Evolutionary conservation across 208 protist genomes (phyloP).

Genomic region (Crithidia acanthocephali): DNA sequence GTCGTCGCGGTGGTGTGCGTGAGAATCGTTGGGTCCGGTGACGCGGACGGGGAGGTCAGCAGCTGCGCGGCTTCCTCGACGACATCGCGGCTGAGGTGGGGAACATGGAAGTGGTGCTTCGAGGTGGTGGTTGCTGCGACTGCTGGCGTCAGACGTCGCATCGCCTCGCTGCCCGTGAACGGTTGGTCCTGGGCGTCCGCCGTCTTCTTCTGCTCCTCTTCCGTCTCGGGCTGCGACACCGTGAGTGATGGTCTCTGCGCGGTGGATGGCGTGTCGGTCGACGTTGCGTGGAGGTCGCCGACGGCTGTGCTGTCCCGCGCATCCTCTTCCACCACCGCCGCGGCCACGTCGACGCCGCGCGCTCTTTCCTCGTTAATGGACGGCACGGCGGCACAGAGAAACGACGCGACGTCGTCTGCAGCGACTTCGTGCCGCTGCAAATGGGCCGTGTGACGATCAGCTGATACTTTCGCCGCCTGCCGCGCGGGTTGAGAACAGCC

Average conservation of each 20-base stretch:
- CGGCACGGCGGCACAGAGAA: constrained; percentile 10
- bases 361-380: constrained; percentile 15
- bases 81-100: not conserved
- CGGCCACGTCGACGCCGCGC: not conserved
- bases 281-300: too few species aligned
- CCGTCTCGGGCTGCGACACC: too few species aligned
- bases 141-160: too few species aligned
- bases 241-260: too few species aligned
- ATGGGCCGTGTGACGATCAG: not conserved
- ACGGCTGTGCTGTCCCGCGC: not conserved
- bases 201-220: too few species aligned
- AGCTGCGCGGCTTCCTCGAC: not conserved
- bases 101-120: not conserved
- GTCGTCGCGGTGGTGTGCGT: not conserved
- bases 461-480: not conserved
- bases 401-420: not conserved
- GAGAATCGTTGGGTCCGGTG: not conserved
- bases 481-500: not conserved
- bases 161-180: too few species aligned
- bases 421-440: not conserved
- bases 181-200: too few species aligned
- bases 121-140: not conserved
- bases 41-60: not conserved
- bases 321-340: not conserved
- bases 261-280: too few species aligned